These are phyloP conservation scores for Cystobasidium tubakii DNA, from an alignment of 768 basidiomycete genomes.

Conservation along the genomic window DNA sequence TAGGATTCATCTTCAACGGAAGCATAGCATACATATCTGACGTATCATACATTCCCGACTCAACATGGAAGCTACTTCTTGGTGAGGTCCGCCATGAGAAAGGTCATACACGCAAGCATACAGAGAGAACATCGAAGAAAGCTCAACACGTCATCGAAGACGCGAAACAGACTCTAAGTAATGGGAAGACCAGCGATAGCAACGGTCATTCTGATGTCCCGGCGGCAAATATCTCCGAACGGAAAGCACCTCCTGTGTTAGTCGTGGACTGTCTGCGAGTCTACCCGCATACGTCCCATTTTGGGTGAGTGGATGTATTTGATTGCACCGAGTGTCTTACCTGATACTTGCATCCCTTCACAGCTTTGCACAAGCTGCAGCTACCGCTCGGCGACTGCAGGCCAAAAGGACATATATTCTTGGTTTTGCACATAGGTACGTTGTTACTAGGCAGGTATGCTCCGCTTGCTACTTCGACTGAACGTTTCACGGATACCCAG, in stretches of 20 bases:
- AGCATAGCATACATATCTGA: constrained; percentile 73
- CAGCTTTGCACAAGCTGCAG: constrained; percentile 35
- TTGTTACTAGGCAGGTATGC: neutral
- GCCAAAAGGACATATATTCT: constrained; percentile 26
- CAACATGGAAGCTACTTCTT: constrained; percentile 15
- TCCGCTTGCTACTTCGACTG: neutral
- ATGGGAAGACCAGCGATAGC: neutral
- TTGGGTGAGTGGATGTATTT: constrained; percentile 1
- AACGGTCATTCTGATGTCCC: neutral
- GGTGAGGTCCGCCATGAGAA: neutral
- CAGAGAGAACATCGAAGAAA: neutral
- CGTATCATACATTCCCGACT: constrained; percentile 69
- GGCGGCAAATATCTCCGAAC: neutral
- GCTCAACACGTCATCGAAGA: neutral
- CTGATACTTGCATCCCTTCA: no score
- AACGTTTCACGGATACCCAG: neutral
- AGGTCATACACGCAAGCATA: neutral
- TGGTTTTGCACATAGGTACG: constrained; percentile 32
- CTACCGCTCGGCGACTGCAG: constrained; percentile 10
- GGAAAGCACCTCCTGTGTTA: constrained; percentile 24
- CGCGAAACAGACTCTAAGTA: neutral
- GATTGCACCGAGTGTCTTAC: neutral
- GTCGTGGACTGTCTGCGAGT: constrained; percentile 37
- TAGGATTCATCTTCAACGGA: constrained; percentile 53
- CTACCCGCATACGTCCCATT: constrained; percentile 37